These are phyloP conservation scores for Cryptococcus sp. DNA, from an alignment of 1,284 basidiomycete species.

Conservation along the genomic window DNA sequence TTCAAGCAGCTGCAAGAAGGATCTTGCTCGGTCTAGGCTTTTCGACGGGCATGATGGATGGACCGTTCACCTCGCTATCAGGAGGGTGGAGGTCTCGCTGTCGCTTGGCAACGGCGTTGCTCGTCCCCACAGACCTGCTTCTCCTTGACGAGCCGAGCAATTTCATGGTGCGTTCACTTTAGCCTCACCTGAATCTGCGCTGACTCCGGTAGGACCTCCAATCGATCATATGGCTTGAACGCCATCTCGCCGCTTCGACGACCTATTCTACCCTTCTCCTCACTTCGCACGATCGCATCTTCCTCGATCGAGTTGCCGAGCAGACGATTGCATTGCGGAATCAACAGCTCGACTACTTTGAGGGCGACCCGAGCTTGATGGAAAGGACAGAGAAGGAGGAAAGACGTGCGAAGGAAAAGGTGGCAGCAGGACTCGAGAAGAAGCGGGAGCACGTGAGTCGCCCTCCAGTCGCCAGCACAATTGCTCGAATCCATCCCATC, in stretches of 20 bases:
- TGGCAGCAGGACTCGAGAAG: slow-evolving; percentile 56
- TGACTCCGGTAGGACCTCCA: slow-evolving; percentile 38
- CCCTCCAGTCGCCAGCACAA: neutral
- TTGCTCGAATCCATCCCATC: neutral
- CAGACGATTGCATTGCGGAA: slow-evolving; percentile 62
- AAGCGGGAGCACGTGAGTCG: slow-evolving; percentile 52
- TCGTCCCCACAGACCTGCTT: slow-evolving; percentile 48
- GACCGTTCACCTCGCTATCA: slow-evolving; percentile 53
- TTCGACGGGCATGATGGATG: slow-evolving; percentile 51
- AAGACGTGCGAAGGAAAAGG: slow-evolving; percentile 50
- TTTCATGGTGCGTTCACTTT: slow-evolving; percentile 48
- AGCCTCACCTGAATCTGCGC: neutral
- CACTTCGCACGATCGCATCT: slow-evolving; percentile 65
- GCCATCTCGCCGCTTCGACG: slow-evolving; percentile 51
- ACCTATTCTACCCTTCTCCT: slow-evolving; percentile 55
- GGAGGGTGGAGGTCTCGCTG: slow-evolving; percentile 67
- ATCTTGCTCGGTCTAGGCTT: slow-evolving; percentile 66
- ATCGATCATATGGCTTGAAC: slow-evolving; percentile 51
- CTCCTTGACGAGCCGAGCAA: slow-evolving; percentile 49
- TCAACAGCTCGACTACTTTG: slow-evolving; percentile 56
- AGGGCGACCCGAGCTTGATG: slow-evolving; percentile 53
- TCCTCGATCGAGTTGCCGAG: slow-evolving; percentile 61
- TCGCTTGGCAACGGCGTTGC: slow-evolving; percentile 48
- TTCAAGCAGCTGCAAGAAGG: slow-evolving; percentile 55
- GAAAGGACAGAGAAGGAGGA: slow-evolving; percentile 55